These are phyloP conservation scores for Collybia sp. DNA, from an alignment of 768 basidiomycete species.

Conservation along the genomic window DNA sequence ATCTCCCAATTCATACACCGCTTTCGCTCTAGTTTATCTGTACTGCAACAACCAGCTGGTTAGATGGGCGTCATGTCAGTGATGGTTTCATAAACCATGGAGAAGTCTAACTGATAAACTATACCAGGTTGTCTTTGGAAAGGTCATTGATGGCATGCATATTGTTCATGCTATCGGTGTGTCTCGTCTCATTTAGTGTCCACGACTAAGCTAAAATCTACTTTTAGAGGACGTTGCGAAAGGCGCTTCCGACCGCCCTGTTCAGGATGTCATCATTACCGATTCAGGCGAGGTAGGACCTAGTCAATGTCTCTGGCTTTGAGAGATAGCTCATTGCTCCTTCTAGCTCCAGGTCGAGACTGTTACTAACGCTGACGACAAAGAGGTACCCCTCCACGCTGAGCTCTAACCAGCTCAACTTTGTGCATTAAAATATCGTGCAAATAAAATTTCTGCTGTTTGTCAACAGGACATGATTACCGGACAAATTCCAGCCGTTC, in stretches of 20 bases:
- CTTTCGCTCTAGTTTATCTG: conserved; percentile 73
- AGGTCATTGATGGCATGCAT: conserved; percentile 90
- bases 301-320: not conserved
- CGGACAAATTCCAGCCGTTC: not conserved
- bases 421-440: conserved; percentile 31
- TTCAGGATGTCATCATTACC: conserved; percentile 71
- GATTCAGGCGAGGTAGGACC: conserved; percentile 81
- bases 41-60: conserved; percentile 82
- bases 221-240: conserved; percentile 72
- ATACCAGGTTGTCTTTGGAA: conserved; percentile 84
- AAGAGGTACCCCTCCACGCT: conserved; percentile 90
- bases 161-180: conserved; percentile 72
- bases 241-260: conserved; percentile 65
- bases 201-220: conserved; percentile 1
- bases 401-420: conserved; percentile 73
- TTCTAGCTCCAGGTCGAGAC: conserved; percentile 49
- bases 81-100: not conserved
- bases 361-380: conserved; percentile 57
- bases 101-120: not conserved
- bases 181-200: conserved; percentile 11
- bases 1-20: not conserved
- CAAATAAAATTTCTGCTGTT: conserved; percentile 51
- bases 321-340: not conserved
- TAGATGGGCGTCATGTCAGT: conserved; percentile 84
- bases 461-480: conserved; percentile 35